phyloP scores from a whole-genome alignment of 257 asterid genomes.

The Ajuga chamaepitys region DNA sequence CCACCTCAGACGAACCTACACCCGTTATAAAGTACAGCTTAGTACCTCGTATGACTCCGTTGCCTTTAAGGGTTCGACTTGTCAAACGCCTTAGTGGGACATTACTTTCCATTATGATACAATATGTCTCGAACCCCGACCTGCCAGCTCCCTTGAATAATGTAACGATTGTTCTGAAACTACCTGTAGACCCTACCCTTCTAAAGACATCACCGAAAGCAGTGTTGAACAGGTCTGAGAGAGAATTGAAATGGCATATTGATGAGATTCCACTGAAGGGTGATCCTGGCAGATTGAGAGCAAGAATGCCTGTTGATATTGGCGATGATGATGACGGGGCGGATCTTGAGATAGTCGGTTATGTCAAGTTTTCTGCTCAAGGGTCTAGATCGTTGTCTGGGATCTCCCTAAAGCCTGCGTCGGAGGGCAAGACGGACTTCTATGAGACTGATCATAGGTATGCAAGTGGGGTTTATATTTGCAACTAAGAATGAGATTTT shows the following conservation, averaged over 20 bases:
- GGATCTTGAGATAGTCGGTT: slow-evolving; percentile 65
- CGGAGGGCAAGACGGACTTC: slow-evolving; percentile 79
- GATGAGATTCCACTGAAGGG: slow-evolving; percentile 80
- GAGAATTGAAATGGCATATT: slow-evolving; percentile 83
- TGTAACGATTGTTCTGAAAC: slow-evolving; percentile 68
- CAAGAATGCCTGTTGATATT: slow-evolving; percentile 79
- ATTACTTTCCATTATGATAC: slow-evolving; percentile 86
- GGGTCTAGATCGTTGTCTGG: slow-evolving; percentile 73
- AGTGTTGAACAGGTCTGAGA: slow-evolving; percentile 79
- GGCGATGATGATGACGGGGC: slow-evolving; percentile 67
- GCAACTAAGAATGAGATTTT: slow-evolving; percentile 38
- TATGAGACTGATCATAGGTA: slow-evolving; percentile 88
- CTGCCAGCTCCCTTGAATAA: slow-evolving; percentile 62
- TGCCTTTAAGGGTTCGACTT: slow-evolving; percentile 87
- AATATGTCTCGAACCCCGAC: slow-evolving; percentile 71
- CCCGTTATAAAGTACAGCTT: slow-evolving; percentile 76
- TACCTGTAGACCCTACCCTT: slow-evolving; percentile 85
- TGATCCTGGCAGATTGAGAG: slow-evolving; percentile 79
- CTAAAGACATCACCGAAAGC: slow-evolving; percentile 89
- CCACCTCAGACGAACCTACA: slow-evolving; percentile 61
- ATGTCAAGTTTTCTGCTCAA: slow-evolving; percentile 68
- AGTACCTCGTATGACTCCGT: slow-evolving; percentile 65
- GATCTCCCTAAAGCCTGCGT: slow-evolving; percentile 69
- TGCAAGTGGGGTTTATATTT: slow-evolving; percentile 61
- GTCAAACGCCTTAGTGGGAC: slow-evolving; percentile 84